These are phyloP conservation scores for Coprinopsis strossmayeri DNA, from an alignment of 768 basidiomycete genomes.

Conservation along the genomic window DNA sequence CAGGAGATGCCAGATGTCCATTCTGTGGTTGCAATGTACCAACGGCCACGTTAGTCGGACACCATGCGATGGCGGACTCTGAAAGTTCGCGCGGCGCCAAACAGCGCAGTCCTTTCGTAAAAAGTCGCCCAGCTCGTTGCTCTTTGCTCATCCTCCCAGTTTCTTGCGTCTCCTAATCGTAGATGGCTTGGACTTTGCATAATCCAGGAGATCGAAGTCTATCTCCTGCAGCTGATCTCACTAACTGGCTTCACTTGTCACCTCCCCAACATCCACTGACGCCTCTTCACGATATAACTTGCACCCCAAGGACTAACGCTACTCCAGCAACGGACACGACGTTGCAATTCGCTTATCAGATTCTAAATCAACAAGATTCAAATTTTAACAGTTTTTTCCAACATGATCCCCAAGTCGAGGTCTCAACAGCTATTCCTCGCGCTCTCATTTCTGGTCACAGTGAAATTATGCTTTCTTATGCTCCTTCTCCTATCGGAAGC, in stretches of 20 bases:
- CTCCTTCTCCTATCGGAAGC: slow-evolving; percentile 2
- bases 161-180: not conserved
- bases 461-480: not conserved
- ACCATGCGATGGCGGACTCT: not conserved
- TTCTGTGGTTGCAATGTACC: not conserved
- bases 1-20: slow-evolving; percentile 20
- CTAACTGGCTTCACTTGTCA: slow-evolving; percentile 25
- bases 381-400: no score
- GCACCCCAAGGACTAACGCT: slow-evolving; percentile 16
- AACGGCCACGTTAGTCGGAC: slow-evolving; percentile 15
- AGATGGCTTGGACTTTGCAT: not conserved
- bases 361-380: not conserved
- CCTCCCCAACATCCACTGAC: slow-evolving; percentile 12
- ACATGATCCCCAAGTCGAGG: no score
- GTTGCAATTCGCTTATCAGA: slow-evolving; percentile 8
- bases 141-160: not conserved
- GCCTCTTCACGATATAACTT: slow-evolving; percentile 18
- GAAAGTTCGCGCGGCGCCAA: not conserved
- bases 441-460: not conserved
- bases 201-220: not conserved
- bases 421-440: no score
- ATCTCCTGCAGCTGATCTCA: slow-evolving; percentile 16
- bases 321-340: slow-evolving; percentile 6
- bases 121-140: no score
- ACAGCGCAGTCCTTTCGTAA: not conserved